Base-by-base conservation (phyloP, 1,284 basidiomycete genomes). In the Leccinum pallidistipes region DNA sequence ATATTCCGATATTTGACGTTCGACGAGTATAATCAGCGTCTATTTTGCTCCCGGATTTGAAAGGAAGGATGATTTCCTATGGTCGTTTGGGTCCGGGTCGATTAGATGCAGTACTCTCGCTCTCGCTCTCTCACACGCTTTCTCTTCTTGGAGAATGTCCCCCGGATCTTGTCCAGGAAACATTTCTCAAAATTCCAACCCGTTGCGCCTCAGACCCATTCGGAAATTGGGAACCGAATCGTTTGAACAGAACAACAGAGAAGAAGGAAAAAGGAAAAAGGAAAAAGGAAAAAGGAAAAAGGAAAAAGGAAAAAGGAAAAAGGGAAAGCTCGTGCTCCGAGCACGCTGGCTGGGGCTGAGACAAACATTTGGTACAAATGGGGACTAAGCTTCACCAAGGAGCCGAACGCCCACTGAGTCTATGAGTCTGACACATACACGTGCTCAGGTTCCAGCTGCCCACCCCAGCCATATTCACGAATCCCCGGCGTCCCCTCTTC, bases 191-290 rank as follows among this genome's bases (percentile, higher is more conserved):
- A 40, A 40, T 47, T 47, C 21, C 21, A 47, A 21, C 43, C 38
- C 50, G 54, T 51, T 51, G 53, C 47, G 32, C 32, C 52, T 18
- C 52, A 58, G 18, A 57, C 66, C 59, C 67, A 62, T 70, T 68
- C 65, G 70, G 70, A 21, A 72, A 60, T 21, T 58, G n/a, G 24
- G 60, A 21, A 50, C 62, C 66, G 45, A 47, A 43, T 51, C 27
- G 31, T 21, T 47, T 16, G 27, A 24, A 24, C 16, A 51, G 49
- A 24, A 24, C 4, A 27, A 29, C 49, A 50, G 14, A 16, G 27
- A 14, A 11, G 16, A 8, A 16, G 27, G 14, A 11, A 21, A 21
- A 24, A 27, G 16, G 5, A 5, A 47, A 45, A 45, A 47, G n/a
- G n/a, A n/a, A n/a, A n/a, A n/a, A n/a, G n/a, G n/a, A n/a, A n/a